phyloP scores from a whole-genome alignment of 2,329 filamentous ascomycete genomes.

The Apiospora rasikravindrae region DNA sequence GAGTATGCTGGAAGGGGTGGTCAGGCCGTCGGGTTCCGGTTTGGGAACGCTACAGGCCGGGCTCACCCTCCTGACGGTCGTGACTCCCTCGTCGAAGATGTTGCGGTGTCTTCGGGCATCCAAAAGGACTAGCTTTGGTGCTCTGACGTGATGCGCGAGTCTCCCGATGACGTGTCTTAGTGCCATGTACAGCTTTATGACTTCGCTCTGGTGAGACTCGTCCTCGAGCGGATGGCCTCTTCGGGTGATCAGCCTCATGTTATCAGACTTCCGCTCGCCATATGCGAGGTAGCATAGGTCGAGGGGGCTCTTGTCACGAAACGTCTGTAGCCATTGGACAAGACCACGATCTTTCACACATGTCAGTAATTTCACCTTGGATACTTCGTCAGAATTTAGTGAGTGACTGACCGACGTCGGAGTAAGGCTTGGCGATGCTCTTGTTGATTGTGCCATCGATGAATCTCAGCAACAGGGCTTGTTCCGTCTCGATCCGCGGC shows the following conservation, averaged over 20 bases:
- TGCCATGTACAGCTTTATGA: conserved; percentile 30
- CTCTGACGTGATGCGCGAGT: conserved; percentile 48
- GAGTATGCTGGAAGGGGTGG: conserved; percentile 38
- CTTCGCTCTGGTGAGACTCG: background rate
- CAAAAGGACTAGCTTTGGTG: conserved; percentile 43
- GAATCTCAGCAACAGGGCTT: conserved; percentile 6
- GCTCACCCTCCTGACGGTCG: conserved; percentile 33
- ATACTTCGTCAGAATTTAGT: too few species aligned
- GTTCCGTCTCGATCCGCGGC: conserved; percentile 26
- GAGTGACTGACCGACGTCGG: conserved; percentile 18
- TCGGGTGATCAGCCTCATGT: conserved; percentile 6
- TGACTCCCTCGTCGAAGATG: conserved; percentile 38
- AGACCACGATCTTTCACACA: background rate
- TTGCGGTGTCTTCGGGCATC: conserved; percentile 37
- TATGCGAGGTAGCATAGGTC: conserved; percentile 19
- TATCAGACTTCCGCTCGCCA: conserved; percentile 1
- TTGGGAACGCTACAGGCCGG: conserved; percentile 9
- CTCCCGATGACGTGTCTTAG: conserved; percentile 51
- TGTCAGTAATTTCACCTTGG: background rate
- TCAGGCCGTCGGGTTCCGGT: conserved; percentile 36
- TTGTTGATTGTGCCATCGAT: conserved; percentile 9
- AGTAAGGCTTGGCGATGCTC: background rate
- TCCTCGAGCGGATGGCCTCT: conserved; percentile 12
- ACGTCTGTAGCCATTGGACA: conserved; percentile 14
- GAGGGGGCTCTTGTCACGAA: background rate